Percentiles rank a stretch among this genome's conserved stretches.
phyloP scores from a whole-genome alignment of 164 flowering plant genomes.

The Vitis vinifera region ASM3070453v1 NC_081806.1:16876501-16877000 shows the following conservation, averaged over 20 bases:
- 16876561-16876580: no score
- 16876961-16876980: conserved; percentile 38
- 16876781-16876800: neutral
- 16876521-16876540: no score
- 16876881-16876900: conserved; percentile 9
- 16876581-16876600: no score
- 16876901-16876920: conserved; percentile 35
- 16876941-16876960: conserved; percentile 16
- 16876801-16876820: conserved; percentile 6
- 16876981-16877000: conserved; percentile 56
- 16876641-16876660: no score
- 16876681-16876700: no score
- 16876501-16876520: no score
- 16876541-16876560: no score
- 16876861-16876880: conserved; percentile 10
- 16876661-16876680: no score
- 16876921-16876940: conserved; percentile 19
- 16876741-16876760: neutral
- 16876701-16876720: conserved; percentile 34
- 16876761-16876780: neutral
- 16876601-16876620: no score
- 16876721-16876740: conserved; percentile 14
- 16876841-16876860: conserved; percentile 12
- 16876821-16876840: conserved; percentile 16
- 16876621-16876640: no score